A percentile compares a stretch with the other conserved stretches of the same genome.
Evolutionary conservation across 768 basidiomycete species (phyloP).

Genomic region (Astraeus odoratus): DNA sequence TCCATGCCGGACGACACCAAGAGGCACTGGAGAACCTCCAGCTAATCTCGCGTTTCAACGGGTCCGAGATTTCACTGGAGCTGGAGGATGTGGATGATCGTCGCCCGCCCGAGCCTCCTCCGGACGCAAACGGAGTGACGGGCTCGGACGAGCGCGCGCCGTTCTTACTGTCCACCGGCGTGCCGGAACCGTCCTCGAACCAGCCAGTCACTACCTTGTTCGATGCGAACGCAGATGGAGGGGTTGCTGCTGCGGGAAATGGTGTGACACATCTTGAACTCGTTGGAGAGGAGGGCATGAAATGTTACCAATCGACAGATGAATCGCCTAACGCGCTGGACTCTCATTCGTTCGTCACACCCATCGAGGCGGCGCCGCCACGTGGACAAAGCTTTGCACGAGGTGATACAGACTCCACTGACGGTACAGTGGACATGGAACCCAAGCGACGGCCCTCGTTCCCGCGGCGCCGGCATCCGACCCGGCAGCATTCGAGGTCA

Average conservation of each 20-base stretch:
- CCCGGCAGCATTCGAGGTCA: constrained; percentile 8
- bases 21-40: constrained; percentile 82
- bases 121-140: constrained; percentile 10
- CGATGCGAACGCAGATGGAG: constrained; percentile 23
- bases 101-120: constrained; percentile 17
- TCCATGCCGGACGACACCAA: constrained; percentile 75
- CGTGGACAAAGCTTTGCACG: constrained; percentile 21
- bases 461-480: constrained; percentile 1
- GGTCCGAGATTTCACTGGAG: constrained; percentile 57
- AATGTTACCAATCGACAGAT: constrained; percentile 22
- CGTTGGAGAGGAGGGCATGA: constrained; percentile 14
- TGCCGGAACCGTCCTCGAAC: constrained; percentile 7
- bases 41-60: constrained; percentile 84
- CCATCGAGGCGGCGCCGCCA: constrained; percentile 23
- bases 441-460: constrained; percentile 9
- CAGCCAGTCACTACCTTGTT: constrained; percentile 2
- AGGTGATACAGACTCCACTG: constrained; percentile 19
- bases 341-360: constrained; percentile 15
- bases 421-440: constrained; percentile 8
- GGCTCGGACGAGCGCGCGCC: constrained; percentile 20
- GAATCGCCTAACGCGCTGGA: constrained; percentile 27
- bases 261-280: constrained; percentile 2
- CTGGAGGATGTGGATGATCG: constrained; percentile 62
- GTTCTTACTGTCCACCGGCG: constrained; percentile 13
- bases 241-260: neutral